Evolutionary conservation across 2,329 filamentous ascomycete species (phyloP), one percentile per base, ranked within the genome.

Genomic region (Fusarium clavum): DNA sequence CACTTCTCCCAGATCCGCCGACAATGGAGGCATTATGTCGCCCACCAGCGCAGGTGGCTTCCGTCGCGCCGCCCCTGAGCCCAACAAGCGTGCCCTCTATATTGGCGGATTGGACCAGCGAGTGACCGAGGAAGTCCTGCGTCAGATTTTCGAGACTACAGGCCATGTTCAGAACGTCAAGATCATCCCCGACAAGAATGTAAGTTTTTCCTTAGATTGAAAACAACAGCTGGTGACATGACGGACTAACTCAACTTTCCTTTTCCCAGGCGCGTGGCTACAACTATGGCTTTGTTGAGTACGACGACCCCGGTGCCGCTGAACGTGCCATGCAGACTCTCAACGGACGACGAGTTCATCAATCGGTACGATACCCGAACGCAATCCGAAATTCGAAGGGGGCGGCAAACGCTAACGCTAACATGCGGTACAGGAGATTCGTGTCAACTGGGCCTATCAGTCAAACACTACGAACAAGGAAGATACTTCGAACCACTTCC

Each of bases 171-270:
- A 97, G 83, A 98, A 94, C 78, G 96, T 99, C 79, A 99, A 99
- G 87, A 98, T 99, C 79, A 99, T 99, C 80, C 96, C 96, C 55
- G 96, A 99, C 86, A 99, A 99, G 88, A 99, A 98, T 83, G 94
- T 97, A 84, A 88, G 94, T 90, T 14, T 38, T 22, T n/a, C 22
- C 18, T 45, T 32, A n/a, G 25, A 20, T 20, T 30, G 30, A 25
- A 45, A 14, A 29, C 41, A 16, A 48, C 57, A 25, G 18, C 53
- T 34, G 40, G 30, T n/a, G 45, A 45, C 11, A 34, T 57, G 40
- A 52, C 60, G 63, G 66, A 40, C 54, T 61, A 52, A 82, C 79
- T 41, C 61, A 48, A 82, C 79, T 41, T 20, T 20, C 34, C 24
- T 40, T n/a, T 52, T 67, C 40, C 73, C 83, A 97, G 89, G 92